Base-by-base conservation (phyloP, 805 yeast species). In the Vanderwaltozyma yarrowii region DNA sequence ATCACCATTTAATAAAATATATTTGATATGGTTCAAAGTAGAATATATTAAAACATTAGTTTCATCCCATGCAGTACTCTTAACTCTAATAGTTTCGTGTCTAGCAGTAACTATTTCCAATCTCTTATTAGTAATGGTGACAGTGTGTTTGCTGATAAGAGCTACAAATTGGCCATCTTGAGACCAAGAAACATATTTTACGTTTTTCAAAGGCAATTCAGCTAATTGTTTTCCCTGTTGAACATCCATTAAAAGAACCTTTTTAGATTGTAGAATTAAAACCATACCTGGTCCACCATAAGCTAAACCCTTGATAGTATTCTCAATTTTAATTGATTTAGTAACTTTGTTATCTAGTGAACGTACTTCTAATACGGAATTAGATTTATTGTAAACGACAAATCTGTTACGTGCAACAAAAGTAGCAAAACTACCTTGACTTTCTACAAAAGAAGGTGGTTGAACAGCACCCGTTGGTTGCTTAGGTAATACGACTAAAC, bases 11-110 rank as follows among this genome's bases (percentile, higher is more conserved):
- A 89, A 69, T 55, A 92, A 69, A 33, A 89, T 80, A 64, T 89
- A 92, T 65, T 89, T 92, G 65, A 94, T 81, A 61, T 92, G 99
- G 65, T 89, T 89, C 61, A 92, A 71, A 7, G 99, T 92, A 16
- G 96, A 81, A 65, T 89, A 92, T 48, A 92, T 71, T 59, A 92
- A 72, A 24, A 94, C 95, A 37, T 89, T 89, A 35, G 83, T 69
- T 50, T 87, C 96, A 61, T 92, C 97, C 96, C 96, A 92, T 15
- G 95, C 85, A 33, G 96, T 96, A 65, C 94, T 79, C 68, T 92
- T 92, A 54, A 92, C 86, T 60, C 98, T 73, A 50, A 92, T 92
- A 3, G 97, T 89, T 68, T 92, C 99, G 59, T 87, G 96, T 76
- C 87, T 73, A 2, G 94, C 77, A 38, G 89, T 78, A 30, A 87